phyloP scores from a whole-genome alignment of 1,284 basidiomycete species.

The Irpex lacteus region DNA sequence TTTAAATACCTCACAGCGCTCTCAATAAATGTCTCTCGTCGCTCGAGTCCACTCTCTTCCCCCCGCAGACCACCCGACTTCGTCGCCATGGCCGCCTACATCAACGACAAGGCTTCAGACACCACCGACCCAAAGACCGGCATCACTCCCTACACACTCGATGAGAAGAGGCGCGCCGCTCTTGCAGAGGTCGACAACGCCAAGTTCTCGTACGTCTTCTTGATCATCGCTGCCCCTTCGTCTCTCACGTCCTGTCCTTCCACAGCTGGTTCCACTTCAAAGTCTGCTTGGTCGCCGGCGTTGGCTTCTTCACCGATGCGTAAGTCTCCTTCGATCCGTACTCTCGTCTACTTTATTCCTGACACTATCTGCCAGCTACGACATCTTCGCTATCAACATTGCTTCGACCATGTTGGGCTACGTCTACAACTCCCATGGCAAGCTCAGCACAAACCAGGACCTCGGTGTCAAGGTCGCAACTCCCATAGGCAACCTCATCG shows the following conservation, averaged over 20 bases:
- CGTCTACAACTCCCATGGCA: conserved; percentile 41
- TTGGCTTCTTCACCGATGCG: conserved; percentile 85
- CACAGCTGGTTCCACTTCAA: conserved; percentile 59
- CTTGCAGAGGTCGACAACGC: conserved; percentile 57
- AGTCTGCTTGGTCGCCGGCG: conserved; percentile 72
- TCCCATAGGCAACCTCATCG: conserved; percentile 44
- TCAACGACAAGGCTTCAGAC: conserved; percentile 16
- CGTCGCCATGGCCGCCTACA: conserved; percentile 16
- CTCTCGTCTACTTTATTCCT: neutral
- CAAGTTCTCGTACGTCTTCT: conserved; percentile 40
- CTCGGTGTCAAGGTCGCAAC: conserved; percentile 66
- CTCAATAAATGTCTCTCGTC: neutral
- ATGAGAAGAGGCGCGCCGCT: conserved; percentile 44
- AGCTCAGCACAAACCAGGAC: conserved; percentile 51
- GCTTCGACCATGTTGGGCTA: conserved; percentile 55
- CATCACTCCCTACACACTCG: conserved; percentile 12
- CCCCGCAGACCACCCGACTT: conserved; percentile 2
- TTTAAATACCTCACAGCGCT: conserved; percentile 1
- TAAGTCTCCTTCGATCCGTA: conserved; percentile 32
- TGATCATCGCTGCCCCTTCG: conserved; percentile 15
- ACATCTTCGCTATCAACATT: conserved; percentile 54
- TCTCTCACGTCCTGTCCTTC: neutral
- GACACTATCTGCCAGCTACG: conserved; percentile 30
- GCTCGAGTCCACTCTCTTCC: conserved; percentile 11
- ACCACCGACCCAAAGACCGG: conserved; percentile 11